A percentile compares a stretch with the other conserved stretches of the same genome.
Conservation (phyloP, 2,329 filamentous ascomycete species). For the Colletotrichum lupini region DNA sequence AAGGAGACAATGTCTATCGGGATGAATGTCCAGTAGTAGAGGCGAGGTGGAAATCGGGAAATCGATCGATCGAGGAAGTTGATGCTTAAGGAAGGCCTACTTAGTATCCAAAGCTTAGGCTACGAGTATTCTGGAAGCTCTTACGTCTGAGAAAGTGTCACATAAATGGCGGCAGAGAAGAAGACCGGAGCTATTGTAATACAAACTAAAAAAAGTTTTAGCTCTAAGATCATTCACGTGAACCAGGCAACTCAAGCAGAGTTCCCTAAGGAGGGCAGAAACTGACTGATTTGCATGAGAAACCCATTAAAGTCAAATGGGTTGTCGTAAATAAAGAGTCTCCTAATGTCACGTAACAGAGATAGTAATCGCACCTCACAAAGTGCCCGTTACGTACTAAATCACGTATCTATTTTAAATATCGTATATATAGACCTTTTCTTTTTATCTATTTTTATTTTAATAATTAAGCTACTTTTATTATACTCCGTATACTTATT, state of each 20-base stretch:
- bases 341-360: no score
- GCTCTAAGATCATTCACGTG: constrained; percentile 40
- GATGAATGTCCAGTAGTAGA: constrained; percentile 52
- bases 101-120: background rate
- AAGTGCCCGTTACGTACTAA: no score
- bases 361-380: no score
- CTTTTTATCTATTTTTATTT: no score
- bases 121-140: background rate
- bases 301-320: constrained; percentile 69
- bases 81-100: constrained; percentile 27
- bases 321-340: constrained; percentile 66
- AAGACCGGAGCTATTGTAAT: constrained; percentile 46
- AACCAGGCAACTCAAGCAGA: background rate
- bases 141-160: constrained; percentile 37
- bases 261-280: background rate
- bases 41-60: constrained; percentile 44
- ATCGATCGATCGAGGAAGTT: constrained; percentile 41
- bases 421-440: no score
- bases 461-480: no score
- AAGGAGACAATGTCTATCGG: constrained; percentile 63
- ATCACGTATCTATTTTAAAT: no score
- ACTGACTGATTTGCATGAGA: constrained; percentile 67
- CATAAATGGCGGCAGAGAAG: constrained; percentile 43
- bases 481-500: no score
- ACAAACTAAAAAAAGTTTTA: constrained; percentile 39